Evolutionary conservation across 495 filamentous ascomycete genomes (phyloP).

Genomic region (Cetradonia linearis): DNA sequence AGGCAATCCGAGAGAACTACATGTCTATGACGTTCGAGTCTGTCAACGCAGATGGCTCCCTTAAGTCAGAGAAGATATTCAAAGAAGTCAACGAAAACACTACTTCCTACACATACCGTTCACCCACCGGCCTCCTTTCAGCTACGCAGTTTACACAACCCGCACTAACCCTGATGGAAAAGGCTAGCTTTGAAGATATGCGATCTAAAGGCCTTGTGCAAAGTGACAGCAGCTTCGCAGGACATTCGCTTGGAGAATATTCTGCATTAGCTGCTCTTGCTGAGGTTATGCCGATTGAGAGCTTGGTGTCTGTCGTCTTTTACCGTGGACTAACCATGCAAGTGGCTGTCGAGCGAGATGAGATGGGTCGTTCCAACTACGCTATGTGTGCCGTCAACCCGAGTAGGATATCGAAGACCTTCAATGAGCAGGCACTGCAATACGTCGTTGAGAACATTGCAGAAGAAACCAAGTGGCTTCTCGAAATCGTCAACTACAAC

Average conservation of each 20-base stretch:
- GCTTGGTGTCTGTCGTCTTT: constrained; percentile 95
- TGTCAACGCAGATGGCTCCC: constrained; percentile 75
- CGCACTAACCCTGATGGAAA: constrained; percentile 96
- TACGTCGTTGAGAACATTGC: constrained; percentile 90
- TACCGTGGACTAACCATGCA: constrained; percentile 99
- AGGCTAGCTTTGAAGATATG: constrained; percentile 99
- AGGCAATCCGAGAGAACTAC: constrained; percentile 96
- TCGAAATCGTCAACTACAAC: constrained; percentile 99
- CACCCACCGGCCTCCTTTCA: constrained; percentile 87
- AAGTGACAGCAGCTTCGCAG: constrained; percentile 90
- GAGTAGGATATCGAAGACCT: constrained; percentile 90
- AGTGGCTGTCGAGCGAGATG: constrained; percentile 95
- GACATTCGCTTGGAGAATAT: constrained; percentile 97
- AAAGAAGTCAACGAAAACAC: constrained; percentile 90
- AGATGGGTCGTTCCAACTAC: constrained; percentile 86
- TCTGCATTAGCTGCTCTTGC: constrained; percentile 91
- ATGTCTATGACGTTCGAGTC: constrained; percentile 99
- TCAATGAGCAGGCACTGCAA: constrained; percentile 92
- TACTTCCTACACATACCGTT: constrained; percentile 91
- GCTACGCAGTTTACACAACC: constrained; percentile 98
- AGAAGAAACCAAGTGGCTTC: constrained; percentile 83
- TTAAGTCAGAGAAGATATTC: constrained; percentile 99
- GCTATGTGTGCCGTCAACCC: constrained; percentile 99
- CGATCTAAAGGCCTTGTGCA: constrained; percentile 91
- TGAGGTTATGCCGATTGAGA: constrained; percentile 98